A percentile compares a stretch with the other conserved stretches of the same genome.
phyloP scores from a whole-genome alignment of 805 yeast genomes.

The Teunomyces gatunensis region DNA sequence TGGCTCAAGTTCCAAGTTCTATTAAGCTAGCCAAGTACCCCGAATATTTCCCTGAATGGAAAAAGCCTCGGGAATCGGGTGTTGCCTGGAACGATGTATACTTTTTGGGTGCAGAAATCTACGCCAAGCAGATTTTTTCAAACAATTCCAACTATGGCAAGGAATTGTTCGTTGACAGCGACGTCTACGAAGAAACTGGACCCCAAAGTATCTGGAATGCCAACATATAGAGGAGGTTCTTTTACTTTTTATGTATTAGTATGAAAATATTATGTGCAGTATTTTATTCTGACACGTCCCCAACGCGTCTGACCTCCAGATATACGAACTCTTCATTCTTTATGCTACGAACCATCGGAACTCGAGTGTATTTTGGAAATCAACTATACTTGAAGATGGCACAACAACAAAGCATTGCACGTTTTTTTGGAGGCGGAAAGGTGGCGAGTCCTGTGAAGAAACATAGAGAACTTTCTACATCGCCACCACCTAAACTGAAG shows the following conservation, averaged over 20 bases:
- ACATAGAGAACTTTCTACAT: background rate
- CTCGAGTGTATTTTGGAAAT: constrained; percentile 1
- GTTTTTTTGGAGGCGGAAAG: constrained; percentile 23
- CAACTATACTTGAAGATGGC: constrained; percentile 9
- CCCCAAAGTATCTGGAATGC: constrained; percentile 81
- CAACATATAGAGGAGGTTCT: constrained; percentile 9
- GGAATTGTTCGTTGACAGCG: constrained; percentile 66
- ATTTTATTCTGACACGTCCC: background rate
- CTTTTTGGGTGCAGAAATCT: constrained; percentile 84
- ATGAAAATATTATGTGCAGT: background rate
- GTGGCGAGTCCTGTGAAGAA: background rate
- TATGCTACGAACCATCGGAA: background rate
- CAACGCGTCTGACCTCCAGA: constrained; percentile 1
- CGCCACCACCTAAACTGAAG: background rate
- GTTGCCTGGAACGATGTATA: constrained; percentile 72
- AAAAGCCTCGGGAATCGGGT: constrained; percentile 44
- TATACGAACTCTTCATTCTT: background rate
- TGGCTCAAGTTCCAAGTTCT: constrained; percentile 75
- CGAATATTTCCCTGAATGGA: constrained; percentile 95
- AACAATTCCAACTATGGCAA: constrained; percentile 50
- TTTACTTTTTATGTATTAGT: constrained; percentile 2
- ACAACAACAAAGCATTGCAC: constrained; percentile 32
- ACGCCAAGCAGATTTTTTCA: constrained; percentile 79
- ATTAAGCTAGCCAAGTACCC: constrained; percentile 70
- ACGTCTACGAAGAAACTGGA: constrained; percentile 73